Evolutionary conservation across 2,329 filamentous ascomycete genomes (phyloP).

Genomic region (Podosphaera xanthii): DNA sequence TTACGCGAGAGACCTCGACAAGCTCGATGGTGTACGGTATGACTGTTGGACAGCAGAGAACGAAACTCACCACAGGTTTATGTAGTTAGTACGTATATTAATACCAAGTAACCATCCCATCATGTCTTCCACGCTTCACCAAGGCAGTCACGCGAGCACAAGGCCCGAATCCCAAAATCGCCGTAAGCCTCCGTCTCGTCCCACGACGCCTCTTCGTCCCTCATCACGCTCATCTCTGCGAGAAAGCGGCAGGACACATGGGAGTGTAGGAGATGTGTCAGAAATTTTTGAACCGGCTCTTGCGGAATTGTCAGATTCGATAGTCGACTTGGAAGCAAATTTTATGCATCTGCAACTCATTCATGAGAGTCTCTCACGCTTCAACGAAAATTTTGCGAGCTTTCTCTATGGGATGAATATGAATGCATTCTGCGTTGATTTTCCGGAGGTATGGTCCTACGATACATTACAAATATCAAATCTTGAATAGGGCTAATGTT

Average conservation of each 20-base stretch:
- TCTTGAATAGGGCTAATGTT: conserved; percentile 1
- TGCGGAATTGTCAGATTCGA: conserved; percentile 76
- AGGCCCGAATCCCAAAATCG: conserved; percentile 9
- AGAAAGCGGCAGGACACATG: conserved; percentile 38
- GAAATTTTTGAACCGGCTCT: conserved; percentile 75
- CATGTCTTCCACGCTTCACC: conserved; percentile 13
- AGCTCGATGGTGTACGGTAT: too few species aligned
- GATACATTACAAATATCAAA: not conserved
- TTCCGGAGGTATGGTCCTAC: conserved; percentile 52
- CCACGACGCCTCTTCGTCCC: conserved; percentile 77
- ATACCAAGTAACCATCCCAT: not conserved
- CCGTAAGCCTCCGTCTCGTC: conserved; percentile 24
- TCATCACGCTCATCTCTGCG: conserved; percentile 71
- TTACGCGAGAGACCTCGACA: too few species aligned
- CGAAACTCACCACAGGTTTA: too few species aligned
- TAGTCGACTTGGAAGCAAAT: conserved; percentile 90
- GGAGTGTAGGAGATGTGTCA: conserved; percentile 41
- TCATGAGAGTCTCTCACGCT: conserved; percentile 81
- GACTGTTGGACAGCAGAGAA: too few species aligned
- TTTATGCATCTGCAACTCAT: conserved; percentile 94
- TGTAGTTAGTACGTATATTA: not conserved
- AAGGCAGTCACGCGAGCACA: conserved; percentile 9
- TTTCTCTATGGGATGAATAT: conserved; percentile 95
- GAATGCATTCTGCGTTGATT: conserved; percentile 98
- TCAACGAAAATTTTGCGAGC: conserved; percentile 86